Base-by-base conservation (phyloP, 1,139 yeast species). In the Geotrichum citri-aurantii region DNA sequence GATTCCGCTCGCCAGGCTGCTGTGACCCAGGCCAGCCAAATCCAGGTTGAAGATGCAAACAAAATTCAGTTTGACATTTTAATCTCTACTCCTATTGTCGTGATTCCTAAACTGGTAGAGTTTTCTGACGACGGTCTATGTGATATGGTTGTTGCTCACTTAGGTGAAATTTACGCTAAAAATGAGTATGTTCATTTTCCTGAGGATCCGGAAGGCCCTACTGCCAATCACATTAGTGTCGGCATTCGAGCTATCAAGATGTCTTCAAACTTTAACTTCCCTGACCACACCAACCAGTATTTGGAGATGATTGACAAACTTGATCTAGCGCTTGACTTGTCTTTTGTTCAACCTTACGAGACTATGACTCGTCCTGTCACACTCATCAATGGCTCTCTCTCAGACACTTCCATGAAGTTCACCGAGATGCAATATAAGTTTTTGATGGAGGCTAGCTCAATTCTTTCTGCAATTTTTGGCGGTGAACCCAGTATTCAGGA, bases 1-100 rank as follows among this genome's bases (percentile, higher is more conserved):
- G 99, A 93, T 67, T 77, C 82, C 19, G 96, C 98, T 0, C 80
- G 99, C 62, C 90, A 87, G 66, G 89, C 92, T 12, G 97, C 98
- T 0, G 77, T 84, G 68, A 77, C 82, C 59, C 84, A 81, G 63
- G 91, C 92, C 1, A 79, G 75, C 59, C 88, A 81, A 66, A 82
- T 86, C 55, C 88, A 81, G 66, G 81, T 86, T 56, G 85, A 86
- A 59, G 79, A 78, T 63, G 83, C 88, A 0, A 80, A 76, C 54
- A 81, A 79, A 64, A 84, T 90, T 71, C 84, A 84, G 64, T 81
- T 93, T 68, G 88, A 91, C 66, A 73, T 95, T 37, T 73, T 83
- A 23, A 77, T 93, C 14, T 80, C 82, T 56, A 91, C 98, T 0
- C 99, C 99, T 0, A 86, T 86, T 12, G 76, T 93, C 52, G 83